Conservation (phyloP, 1,139 yeast genomes). For the Pichia cactophila region DNA sequence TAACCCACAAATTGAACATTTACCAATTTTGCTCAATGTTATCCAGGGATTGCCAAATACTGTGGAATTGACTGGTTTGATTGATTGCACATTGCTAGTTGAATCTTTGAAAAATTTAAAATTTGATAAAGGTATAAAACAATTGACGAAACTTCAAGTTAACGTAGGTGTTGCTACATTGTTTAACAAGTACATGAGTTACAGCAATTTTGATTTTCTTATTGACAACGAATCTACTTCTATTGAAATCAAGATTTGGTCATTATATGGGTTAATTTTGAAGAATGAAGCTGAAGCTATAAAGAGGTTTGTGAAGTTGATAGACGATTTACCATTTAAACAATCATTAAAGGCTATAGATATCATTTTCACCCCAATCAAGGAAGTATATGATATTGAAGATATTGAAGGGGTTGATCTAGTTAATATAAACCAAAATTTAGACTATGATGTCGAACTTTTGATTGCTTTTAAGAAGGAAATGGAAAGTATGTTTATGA, state of each 20-base stretch:
- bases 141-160: slow-evolving; percentile 6
- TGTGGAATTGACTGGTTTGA: neutral
- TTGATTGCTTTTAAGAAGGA: slow-evolving; percentile 9
- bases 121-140: neutral
- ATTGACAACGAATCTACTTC: neutral
- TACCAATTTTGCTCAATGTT: slow-evolving; percentile 6
- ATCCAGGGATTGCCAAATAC: slow-evolving; percentile 10
- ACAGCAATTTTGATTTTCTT: slow-evolving; percentile 1
- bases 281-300: slow-evolving; percentile 13
- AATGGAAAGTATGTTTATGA: slow-evolving; percentile 4
- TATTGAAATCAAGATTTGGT: slow-evolving; percentile 11
- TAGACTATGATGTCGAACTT: slow-evolving; percentile 2
- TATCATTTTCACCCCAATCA: slow-evolving; percentile 11
- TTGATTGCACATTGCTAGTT: neutral
- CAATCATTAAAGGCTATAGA: slow-evolving; percentile 6
- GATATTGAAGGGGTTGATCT: slow-evolving; percentile 1
- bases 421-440: neutral
- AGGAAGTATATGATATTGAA: slow-evolving; percentile 10
- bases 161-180: slow-evolving; percentile 8
- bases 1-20: neutral
- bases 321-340: slow-evolving; percentile 1
- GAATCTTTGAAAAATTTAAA: neutral
- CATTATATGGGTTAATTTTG: slow-evolving; percentile 13
- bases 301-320: slow-evolving; percentile 3
- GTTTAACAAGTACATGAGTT: slow-evolving; percentile 12